These are phyloP conservation scores for Suillus decipiens DNA, from an alignment of 768 basidiomycete species.

Conservation along the genomic window DNA sequence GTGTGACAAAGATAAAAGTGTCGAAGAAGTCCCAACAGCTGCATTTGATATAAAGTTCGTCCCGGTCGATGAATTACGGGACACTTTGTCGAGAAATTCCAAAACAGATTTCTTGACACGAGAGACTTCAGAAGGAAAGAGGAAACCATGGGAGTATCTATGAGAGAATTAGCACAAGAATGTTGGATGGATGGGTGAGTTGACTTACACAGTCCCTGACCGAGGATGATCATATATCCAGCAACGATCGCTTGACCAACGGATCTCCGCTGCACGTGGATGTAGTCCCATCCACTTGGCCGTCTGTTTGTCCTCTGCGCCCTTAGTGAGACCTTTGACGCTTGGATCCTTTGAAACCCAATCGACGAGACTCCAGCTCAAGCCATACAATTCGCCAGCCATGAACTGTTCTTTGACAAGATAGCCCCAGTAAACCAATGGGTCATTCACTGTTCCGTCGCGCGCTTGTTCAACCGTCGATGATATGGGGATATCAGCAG, in stretches of 20 bases:
- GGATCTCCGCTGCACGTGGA: slow-evolving; percentile 73
- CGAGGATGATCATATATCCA: slow-evolving; percentile 99
- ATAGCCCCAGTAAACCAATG: slow-evolving; percentile 86
- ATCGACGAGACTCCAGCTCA: slow-evolving; percentile 85
- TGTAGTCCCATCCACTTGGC: slow-evolving; percentile 91
- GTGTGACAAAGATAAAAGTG: slow-evolving; percentile 67
- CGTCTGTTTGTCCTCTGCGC: slow-evolving; percentile 92
- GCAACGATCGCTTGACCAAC: slow-evolving; percentile 91
- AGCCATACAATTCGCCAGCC: slow-evolving; percentile 91
- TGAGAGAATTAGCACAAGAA: slow-evolving; percentile 12
- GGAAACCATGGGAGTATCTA: slow-evolving; percentile 92
- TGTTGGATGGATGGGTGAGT: slow-evolving; percentile 2
- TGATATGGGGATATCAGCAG: slow-evolving; percentile 5
- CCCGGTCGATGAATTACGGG: slow-evolving; percentile 36
- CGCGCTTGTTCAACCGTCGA: slow-evolving; percentile 8
- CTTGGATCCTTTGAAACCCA: slow-evolving; percentile 80
- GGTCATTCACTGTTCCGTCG: slow-evolving; percentile 45
- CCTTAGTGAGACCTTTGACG: slow-evolving; percentile 66
- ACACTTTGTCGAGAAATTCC: slow-evolving; percentile 49
- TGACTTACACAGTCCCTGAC: slow-evolving; percentile 82
- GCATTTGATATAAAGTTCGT: slow-evolving; percentile 29
- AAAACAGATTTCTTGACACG: slow-evolving; percentile 62
- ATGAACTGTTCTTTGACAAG: slow-evolving; percentile 92
- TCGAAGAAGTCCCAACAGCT: slow-evolving; percentile 29
- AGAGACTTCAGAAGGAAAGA: slow-evolving; percentile 87